Base-by-base conservation (phyloP, 805 yeast species). In the baker's yeast (Saccharomyces cerevisiae) region DNA sequence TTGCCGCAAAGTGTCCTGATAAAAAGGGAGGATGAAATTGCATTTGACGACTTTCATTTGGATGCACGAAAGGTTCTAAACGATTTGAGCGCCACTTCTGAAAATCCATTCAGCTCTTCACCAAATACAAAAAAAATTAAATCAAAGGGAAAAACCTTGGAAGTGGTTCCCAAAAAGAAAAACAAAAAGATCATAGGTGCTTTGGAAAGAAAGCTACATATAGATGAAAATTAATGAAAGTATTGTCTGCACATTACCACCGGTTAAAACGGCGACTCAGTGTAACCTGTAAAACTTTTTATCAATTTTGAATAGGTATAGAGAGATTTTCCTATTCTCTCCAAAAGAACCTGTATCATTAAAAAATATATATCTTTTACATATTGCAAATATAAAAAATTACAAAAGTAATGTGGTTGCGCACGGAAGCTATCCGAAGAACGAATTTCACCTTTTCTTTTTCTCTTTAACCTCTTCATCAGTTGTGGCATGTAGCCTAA, bases 401-500 rank as follows among this genome's bases (percentile, higher is more conserved):
- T 8, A 36, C 43, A 17, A 51, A 26, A 21, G 9, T 47, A 46
- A 21, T 22, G 49, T 46, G 14, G 13, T 32, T 41, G 36, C 10
- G 21, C 21, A 17, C 30, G 28, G 22, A n/a, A 36, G 14, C 30
- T 26, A 29, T 36, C 29, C 41, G 27, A 41, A 36, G 21, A 50
- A 22, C n/a, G 17, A 22, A 24, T 9, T 17, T 46, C 48, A 61
- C 61, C 71, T 70, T 57, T 72, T 74, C 51, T 67, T 70, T 60
- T 72, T 75, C 58, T 72, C 77, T 60, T 87, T 87, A 49, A 87
- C 87, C 70, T 94, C 99, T 51, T 83, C 91, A 50, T 90, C 97
- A 59, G 82, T 83, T 43, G 87, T 81, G 13, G 91, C 84, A 71
- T 94, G 99, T 51, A 94, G 74, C 71, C 87, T 85, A 57, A 94